phyloP scores from a whole-genome alignment of 2,329 filamentous ascomycete species.

The Ophiocordyceps unilateralis region DNA sequence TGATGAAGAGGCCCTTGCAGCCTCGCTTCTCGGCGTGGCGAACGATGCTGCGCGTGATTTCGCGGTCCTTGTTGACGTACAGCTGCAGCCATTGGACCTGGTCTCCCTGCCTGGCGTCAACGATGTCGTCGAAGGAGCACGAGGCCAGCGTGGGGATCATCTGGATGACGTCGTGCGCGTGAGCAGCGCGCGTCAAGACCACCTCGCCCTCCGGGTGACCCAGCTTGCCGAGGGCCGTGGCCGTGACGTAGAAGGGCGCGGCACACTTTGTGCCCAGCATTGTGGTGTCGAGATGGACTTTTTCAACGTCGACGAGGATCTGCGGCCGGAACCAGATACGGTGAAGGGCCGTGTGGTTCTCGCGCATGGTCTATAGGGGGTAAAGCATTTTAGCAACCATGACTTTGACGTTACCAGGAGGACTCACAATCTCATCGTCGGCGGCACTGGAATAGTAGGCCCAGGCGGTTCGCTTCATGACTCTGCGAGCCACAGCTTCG shows the following conservation, averaged over 20 bases:
- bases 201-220: slow-evolving; percentile 91
- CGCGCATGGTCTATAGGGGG: slow-evolving; percentile 57
- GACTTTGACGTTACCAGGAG: background rate
- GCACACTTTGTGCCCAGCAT: slow-evolving; percentile 80
- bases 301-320: slow-evolving; percentile 75
- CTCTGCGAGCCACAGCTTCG: slow-evolving; percentile 71
- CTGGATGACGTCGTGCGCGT: slow-evolving; percentile 79
- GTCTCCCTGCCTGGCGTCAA: slow-evolving; percentile 61
- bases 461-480: slow-evolving; percentile 97
- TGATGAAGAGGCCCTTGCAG: slow-evolving; percentile 94
- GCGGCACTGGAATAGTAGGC: slow-evolving; percentile 93
- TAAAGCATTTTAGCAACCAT: too few species aligned
- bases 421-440: slow-evolving; percentile 24
- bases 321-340: slow-evolving; percentile 92
- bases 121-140: slow-evolving; percentile 93
- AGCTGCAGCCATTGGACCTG: slow-evolving; percentile 95
- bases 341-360: slow-evolving; percentile 92
- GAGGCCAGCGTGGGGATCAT: slow-evolving; percentile 98
- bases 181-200: slow-evolving; percentile 66
- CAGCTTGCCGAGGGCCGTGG: slow-evolving; percentile 87
- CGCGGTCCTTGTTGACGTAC: slow-evolving; percentile 91
- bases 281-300: slow-evolving; percentile 72
- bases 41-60: slow-evolving; percentile 78
- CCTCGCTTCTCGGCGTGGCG: slow-evolving; percentile 80
- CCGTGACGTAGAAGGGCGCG: slow-evolving; percentile 91